phyloP scores from a whole-genome alignment of 2,329 filamentous ascomycete species.

The Lachnellula cervina region DNA sequence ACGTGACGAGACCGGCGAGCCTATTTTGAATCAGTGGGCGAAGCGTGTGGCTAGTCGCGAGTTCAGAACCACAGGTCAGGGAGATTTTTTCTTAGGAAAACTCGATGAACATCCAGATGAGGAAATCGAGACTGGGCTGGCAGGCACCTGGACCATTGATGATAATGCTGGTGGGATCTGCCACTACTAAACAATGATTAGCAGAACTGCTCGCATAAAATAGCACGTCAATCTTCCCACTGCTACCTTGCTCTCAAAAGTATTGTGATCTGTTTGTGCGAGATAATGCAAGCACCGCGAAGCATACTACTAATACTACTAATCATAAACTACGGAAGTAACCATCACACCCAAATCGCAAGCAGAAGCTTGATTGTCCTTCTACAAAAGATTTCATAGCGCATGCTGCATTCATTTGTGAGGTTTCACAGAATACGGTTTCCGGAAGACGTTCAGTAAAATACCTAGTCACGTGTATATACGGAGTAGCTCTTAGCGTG shows the following conservation, averaged over 20 bases:
- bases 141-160: slow-evolving; percentile 84
- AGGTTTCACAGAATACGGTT: background rate
- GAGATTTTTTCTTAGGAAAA: slow-evolving; percentile 56
- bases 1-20: slow-evolving; percentile 90
- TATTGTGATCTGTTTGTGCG: background rate
- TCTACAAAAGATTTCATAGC: no score
- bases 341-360: no score
- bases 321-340: no score
- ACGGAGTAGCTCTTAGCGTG: background rate
- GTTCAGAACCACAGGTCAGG: slow-evolving; percentile 35
- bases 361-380: no score
- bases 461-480: background rate
- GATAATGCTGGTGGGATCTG: slow-evolving; percentile 61
- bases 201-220: background rate
- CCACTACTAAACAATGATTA: slow-evolving; percentile 25
- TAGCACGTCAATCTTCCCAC: background rate
- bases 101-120: slow-evolving; percentile 36
- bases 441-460: background rate
- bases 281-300: background rate
- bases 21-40: slow-evolving; percentile 67
- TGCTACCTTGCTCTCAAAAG: background rate
- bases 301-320: no score
- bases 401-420: background rate
- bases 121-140: slow-evolving; percentile 58
- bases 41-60: slow-evolving; percentile 35